phyloP scores from a whole-genome alignment of 306 rosid species.

The Pterocarpus macrocarpus region DNA sequence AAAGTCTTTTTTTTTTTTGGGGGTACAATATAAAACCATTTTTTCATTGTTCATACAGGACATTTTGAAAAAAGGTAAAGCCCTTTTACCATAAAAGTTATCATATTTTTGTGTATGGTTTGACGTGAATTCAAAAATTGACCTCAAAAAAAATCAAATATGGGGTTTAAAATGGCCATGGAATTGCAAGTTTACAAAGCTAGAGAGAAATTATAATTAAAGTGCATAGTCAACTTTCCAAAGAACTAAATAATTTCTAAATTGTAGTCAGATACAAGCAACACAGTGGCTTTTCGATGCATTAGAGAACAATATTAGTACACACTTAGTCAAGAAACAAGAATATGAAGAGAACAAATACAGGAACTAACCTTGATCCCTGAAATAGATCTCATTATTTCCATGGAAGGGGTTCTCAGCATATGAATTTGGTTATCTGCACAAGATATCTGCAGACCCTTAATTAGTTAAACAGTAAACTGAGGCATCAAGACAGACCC shows the following conservation, averaged over 20 bases:
- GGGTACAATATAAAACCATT: background rate
- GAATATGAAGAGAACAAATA: constrained; percentile 18
- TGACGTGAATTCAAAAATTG: constrained; percentile 23
- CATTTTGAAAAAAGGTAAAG: constrained; percentile 13
- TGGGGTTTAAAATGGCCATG: background rate
- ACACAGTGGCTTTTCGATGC: constrained; percentile 24
- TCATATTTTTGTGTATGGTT: constrained; percentile 13
- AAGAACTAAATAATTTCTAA: background rate
- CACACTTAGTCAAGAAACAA: constrained; percentile 23
- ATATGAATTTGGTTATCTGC: constrained; percentile 93
- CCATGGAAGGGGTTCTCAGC: constrained; percentile 88
- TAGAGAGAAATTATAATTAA: background rate
- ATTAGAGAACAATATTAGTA: constrained; percentile 25
- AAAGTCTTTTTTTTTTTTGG: too few relatives aligned
- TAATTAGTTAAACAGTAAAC: constrained; percentile 61
- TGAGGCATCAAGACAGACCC: constrained; percentile 34
- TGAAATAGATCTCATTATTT: constrained; percentile 83
- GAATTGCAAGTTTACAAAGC: constrained; percentile 19
- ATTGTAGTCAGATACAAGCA: constrained; percentile 1
- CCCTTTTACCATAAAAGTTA: background rate
- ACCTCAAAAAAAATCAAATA: background rate
- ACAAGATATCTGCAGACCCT: constrained; percentile 79
- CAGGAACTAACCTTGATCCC: constrained; percentile 88
- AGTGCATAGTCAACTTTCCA: constrained; percentile 15
- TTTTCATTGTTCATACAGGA: constrained; percentile 6